Base-by-base conservation (phyloP, 2,329 filamentous ascomycete species). In the Lachnellula cervina region DNA sequence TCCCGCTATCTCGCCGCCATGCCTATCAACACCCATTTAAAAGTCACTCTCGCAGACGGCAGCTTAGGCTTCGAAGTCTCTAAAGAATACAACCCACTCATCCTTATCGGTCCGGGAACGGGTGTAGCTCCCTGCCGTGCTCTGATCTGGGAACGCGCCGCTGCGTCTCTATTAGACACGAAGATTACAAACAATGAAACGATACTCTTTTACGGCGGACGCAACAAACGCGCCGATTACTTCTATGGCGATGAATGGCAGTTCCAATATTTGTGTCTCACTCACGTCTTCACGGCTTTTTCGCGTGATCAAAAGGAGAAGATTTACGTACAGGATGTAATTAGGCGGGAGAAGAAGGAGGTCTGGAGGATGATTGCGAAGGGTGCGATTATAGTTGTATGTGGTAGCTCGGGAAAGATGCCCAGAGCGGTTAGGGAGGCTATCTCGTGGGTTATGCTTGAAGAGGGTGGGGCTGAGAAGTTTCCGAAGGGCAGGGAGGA, bases 51-150 rank as follows among this genome's bases (percentile, higher is more conserved):
- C 61, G 72, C 80, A 74, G 73, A 79, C 69, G 73, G 80, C 16
- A 69, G 82, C 23, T 77, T 74, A 54, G 66, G 72, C 54, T 68
- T 67, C 71, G 67, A 74, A 70, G 62, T 78, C 68, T 64, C 74
- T 60, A 37, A 73, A 4, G 60, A 65, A 17, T 69, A 72, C 23
- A 68, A 70, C 3, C 64, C 91, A 0, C 79, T 92, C 7, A 76
- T 96, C 35, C 83, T 92, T 66, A 82, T 97, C 52, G 90, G 87
- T 1, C 89, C 92, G 0, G 92, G 92, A 2, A 97, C 92, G 0
- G 92, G 92, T 6, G 76, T 97, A 34, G 93, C 92, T 0, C 92
- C 93, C 0, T 84, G 96, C 66, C 84, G 92, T 3, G 83, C 87
- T 4, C 78, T 97, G 62, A 78, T 94, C n/a, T 86, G 88, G 68